A percentile compares a stretch with the other conserved stretches of the same genome.
Conservation (phyloP, 2,329 filamentous ascomycete species). For the Hypoxylon sp. region DNA sequence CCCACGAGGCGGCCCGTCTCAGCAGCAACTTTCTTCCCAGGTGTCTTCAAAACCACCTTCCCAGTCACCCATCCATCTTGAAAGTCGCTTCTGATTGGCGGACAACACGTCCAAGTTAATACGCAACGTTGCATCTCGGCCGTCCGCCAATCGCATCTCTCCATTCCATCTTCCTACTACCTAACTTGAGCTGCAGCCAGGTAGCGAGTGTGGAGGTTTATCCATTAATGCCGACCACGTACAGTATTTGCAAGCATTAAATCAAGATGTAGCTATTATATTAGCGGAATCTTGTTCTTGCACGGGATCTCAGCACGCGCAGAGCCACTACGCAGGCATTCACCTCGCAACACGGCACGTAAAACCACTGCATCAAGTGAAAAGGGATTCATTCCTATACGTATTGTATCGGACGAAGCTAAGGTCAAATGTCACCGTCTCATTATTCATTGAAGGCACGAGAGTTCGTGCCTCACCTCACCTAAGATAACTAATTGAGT, state of each 20-base stretch:
- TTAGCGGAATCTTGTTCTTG: slow-evolving; percentile 28
- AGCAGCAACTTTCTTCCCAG: slow-evolving; percentile 27
- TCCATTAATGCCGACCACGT: slow-evolving; percentile 34
- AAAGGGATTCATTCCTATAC: slow-evolving; percentile 29
- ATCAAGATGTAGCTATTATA: slow-evolving; percentile 41
- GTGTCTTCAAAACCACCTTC: slow-evolving; percentile 9
- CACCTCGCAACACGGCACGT: slow-evolving; percentile 16
- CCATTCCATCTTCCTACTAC: slow-evolving; percentile 18
- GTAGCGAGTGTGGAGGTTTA: slow-evolving; percentile 38
- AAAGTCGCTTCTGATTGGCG: slow-evolving; percentile 34
- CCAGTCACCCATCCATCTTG: slow-evolving; percentile 28
- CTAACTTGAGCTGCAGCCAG: slow-evolving; percentile 22
- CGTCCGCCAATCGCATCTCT: slow-evolving; percentile 32
- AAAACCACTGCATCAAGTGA: slow-evolving; percentile 22
- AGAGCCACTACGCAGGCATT: slow-evolving; percentile 16
- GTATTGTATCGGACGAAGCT: slow-evolving; percentile 28
- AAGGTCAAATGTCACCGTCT: slow-evolving; percentile 40
- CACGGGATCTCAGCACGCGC: slow-evolving; percentile 22
- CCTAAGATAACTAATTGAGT: slow-evolving; percentile 27
- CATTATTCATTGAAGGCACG: slow-evolving; percentile 31
- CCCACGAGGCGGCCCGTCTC: slow-evolving; percentile 16
- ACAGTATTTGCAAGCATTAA: slow-evolving; percentile 36
- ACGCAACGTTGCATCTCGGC: slow-evolving; percentile 44
- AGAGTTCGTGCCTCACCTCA: slow-evolving; percentile 30
- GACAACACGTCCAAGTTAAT: slow-evolving; percentile 31